Evolutionary conservation across 352 stramenopile genomes (phyloP), one percentile per base, ranked within the genome.

Genomic region (Globisporangium uncinulatum): DNA sequence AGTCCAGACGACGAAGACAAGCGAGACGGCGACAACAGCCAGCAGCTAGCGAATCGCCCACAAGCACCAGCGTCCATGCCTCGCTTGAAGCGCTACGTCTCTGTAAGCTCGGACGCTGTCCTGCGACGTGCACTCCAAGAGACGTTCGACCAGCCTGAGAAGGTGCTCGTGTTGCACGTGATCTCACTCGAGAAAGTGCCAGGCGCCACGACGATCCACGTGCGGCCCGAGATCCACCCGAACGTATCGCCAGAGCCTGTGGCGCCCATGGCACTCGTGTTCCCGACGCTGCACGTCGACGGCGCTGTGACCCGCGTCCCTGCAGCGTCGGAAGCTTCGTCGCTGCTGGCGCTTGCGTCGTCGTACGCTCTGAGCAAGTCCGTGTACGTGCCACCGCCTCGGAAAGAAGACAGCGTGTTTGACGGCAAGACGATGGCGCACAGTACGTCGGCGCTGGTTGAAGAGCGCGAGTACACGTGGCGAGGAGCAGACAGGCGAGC

Each of bases 191-290:
- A 67, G 19, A 76, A 83, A 29, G 79, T 91, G 42, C 54, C 36
- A 0, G 71, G 66, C 14, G 65, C 72, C 57, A 78, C 76, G 57
- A 65, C 66, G 29, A 89, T 93, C 58, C 76, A 91, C 59, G 79
- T 93, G 51, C 80, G 74, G 0, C 80, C 76, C 0, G 80, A 91
- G 53, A 79, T 84, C 59, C 87, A 91, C 66, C 79, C 80, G 34
- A 89, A 91, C 62, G 79, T 93, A 29, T 93, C 83, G n/a, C 83
- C 83, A 0, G 81, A 89, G 57, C 83, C 83, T 0, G 78, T 92
- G 13, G 60, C 72, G 46, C 72, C 78, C 10, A 66, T 92, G 59
- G 78, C 60, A 0, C 59, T 90, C 32, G 83, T 92, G 41, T 92
- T 92, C 57, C 83, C 82, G 7, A 89, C 73, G 29, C 67, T 92